Base-by-base conservation (phyloP, 495 filamentous ascomycete species). In the Hapsidospora chrysogenum region DNA sequence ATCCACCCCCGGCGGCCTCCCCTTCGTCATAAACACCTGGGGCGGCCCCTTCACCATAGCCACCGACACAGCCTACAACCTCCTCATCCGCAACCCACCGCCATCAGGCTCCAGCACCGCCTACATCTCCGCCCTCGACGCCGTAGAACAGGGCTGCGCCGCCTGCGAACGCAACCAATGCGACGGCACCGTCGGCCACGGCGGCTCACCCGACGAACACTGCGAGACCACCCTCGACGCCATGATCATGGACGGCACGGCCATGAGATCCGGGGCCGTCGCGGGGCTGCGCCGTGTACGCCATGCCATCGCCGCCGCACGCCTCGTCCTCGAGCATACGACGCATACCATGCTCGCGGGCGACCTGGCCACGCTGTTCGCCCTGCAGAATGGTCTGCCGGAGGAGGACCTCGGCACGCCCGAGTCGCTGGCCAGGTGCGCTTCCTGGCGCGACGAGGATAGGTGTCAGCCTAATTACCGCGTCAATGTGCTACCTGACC, bases 11-110 rank as follows among this genome's bases (percentile, higher is more conserved):
- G 54, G 57, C 1, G 45, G 51, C 17, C 43, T 63, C 15, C 61
- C 61, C 6, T 45, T 64, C 43, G 50, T 59, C 7, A 54, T 65
- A 41, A 65, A 63, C 43, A 57, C 52, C 25, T 65, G 61, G 61
- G 53, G 49, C 32, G 61, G 61, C 6, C 44, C 52, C 13, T 65
- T 65, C 43, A 58, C 54, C 9, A 50, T 52, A 13, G 61, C 60
- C 32, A 66, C 62, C 13, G 57, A 66, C 37, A 59, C 61, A n/a
- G 62, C 62, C 14, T 66, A 56, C 33, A 17, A 44, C 9, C 35
- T 51, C 22, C 51, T 61, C 23, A 40, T 18, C 11, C 27, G 40
- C 6, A 34, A 43, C 38, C 27, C 44, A 3, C 23, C 23, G 23
- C 7, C n/a, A 7, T n/a, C n/a, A 7, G n/a, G n/a, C 23, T 31